phyloP scores from a whole-genome alignment of 202 grass and related monocot genomes.

The Hordeum pubiflorum region DNA sequence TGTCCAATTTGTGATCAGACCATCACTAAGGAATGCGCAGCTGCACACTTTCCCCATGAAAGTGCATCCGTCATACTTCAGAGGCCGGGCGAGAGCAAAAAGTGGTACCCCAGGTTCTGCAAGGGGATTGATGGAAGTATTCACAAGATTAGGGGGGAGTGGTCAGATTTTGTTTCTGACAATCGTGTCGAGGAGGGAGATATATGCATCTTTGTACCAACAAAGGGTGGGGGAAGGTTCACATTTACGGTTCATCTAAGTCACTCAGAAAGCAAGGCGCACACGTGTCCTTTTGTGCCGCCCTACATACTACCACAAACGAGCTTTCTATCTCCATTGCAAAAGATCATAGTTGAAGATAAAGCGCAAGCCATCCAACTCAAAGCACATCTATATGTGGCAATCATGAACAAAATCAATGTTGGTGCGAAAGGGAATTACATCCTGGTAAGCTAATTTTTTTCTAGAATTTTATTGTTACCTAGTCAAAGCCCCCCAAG shows the following conservation, averaged over 20 bases:
- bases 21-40: constrained; percentile 27
- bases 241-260: not conserved
- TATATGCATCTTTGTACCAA: not conserved
- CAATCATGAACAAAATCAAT: constrained; percentile 32
- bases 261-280: not conserved
- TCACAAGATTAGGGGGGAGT: constrained; percentile 15
- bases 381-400: constrained; percentile 19
- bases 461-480: not conserved
- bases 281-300: not conserved
- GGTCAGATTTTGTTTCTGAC: constrained; percentile 42
- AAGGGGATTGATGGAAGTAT: not conserved
- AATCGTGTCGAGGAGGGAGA: constrained; percentile 41
- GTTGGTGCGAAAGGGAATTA: not conserved
- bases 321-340: constrained; percentile 19
- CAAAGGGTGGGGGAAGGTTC: not conserved
- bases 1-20: constrained; percentile 19
- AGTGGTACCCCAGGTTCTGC: constrained; percentile 34
- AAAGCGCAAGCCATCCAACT: constrained; percentile 21
- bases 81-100: not conserved
- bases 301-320: constrained; percentile 6
- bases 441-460: constrained; percentile 26
- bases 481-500: not conserved
- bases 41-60: constrained; percentile 28
- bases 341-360: constrained; percentile 27
- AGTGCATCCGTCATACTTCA: constrained; percentile 24